Percentiles rank a stretch among this genome's conserved stretches.
These are phyloP conservation scores for Neocallimastix lanati DNA, from an alignment of 192 early-diverging fungal species.

Conservation along the genomic window DNA sequence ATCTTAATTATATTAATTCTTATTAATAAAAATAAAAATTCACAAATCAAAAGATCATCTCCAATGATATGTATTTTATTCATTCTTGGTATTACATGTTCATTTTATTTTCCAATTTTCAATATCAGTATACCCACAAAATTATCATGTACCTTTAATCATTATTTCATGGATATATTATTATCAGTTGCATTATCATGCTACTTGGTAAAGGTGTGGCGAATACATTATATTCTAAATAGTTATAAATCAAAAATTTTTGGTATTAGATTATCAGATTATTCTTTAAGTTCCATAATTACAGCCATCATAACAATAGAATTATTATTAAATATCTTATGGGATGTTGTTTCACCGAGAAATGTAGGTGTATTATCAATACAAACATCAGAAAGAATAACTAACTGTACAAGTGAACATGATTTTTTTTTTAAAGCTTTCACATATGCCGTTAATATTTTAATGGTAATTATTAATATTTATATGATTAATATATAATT, in stretches of 20 bases:
- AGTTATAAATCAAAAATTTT: background rate
- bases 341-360: background rate
- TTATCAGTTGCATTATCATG: background rate
- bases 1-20: background rate
- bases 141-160: background rate
- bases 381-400: no score
- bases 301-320: no score
- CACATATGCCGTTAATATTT: no score
- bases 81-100: background rate
- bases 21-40: background rate
- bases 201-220: background rate
- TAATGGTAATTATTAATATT: no score
- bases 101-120: background rate
- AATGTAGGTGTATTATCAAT: background rate
- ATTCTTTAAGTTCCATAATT: background rate
- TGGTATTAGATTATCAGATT: background rate
- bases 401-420: background rate
- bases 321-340: background rate
- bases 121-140: background rate
- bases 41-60: background rate
- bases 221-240: background rate
- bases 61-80: background rate
- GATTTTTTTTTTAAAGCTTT: no score
- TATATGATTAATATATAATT: no score
- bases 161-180: background rate